These are phyloP conservation scores for Globisporangium paroecandrum DNA, from an alignment of 352 stramenopile genomes.

Conservation along the genomic window DNA sequence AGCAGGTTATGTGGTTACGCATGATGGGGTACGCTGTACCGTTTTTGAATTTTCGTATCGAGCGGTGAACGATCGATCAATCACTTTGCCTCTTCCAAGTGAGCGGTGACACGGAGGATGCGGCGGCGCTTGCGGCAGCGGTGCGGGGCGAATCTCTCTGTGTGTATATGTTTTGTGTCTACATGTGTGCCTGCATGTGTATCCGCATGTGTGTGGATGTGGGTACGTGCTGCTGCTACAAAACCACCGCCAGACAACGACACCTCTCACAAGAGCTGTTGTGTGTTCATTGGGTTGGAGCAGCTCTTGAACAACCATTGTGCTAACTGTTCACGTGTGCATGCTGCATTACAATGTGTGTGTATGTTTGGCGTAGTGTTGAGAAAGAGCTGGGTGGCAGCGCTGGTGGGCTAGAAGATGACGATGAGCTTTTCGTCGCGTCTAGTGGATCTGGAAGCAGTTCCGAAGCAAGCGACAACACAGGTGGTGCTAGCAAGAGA, in stretches of 20 bases:
- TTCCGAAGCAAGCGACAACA: neutral
- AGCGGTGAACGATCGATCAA: neutral
- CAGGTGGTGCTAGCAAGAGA: neutral
- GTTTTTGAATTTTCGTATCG: constrained; percentile 17
- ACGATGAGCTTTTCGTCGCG: constrained; percentile 8
- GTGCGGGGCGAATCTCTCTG: neutral
- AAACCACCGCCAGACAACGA: neutral
- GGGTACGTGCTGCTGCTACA: neutral
- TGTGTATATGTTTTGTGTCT: neutral
- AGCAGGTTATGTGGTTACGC: too few species aligned
- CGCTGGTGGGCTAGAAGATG: neutral
- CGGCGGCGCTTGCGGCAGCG: constrained; percentile 9
- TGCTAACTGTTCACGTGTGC: neutral
- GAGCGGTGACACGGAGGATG: neutral
- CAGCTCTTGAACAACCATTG: neutral
- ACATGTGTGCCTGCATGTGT: neutral
- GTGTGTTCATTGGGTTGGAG: neutral
- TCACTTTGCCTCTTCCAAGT: neutral
- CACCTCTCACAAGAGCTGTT: neutral
- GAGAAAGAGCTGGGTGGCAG: neutral
- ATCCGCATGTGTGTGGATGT: neutral
- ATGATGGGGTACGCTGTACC: neutral
- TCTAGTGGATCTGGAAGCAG: constrained; percentile 9
- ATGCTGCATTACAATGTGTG: neutral
- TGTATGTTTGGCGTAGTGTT: neutral